These are phyloP conservation scores for Ajuga chamaepitys DNA, from an alignment of 257 asterid genomes.

Conservation along the genomic window DNA sequence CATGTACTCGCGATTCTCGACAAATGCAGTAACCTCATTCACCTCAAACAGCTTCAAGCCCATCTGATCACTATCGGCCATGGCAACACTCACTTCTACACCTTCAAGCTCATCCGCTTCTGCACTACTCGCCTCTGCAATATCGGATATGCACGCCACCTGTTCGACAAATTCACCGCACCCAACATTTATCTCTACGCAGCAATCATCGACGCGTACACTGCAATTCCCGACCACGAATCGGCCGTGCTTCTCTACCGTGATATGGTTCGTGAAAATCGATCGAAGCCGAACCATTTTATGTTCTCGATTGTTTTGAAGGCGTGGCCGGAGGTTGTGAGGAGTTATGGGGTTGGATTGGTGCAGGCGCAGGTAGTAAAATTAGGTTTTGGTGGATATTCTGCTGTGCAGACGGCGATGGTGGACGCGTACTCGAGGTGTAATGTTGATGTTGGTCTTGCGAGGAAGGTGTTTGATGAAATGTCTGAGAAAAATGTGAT, in stretches of 20 bases:
- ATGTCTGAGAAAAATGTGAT: conserved; percentile 56
- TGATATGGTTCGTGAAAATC: conserved; percentile 41
- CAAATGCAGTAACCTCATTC: conserved; percentile 43
- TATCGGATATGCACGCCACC: conserved; percentile 50
- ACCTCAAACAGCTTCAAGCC: conserved; percentile 70
- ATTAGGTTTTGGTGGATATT: conserved; percentile 42
- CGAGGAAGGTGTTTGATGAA: conserved; percentile 68
- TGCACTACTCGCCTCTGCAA: conserved; percentile 45
- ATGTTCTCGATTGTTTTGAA: conserved; percentile 48
- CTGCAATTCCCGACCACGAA: conserved; percentile 31
- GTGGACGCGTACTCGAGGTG: conserved; percentile 51
- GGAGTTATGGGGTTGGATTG: conserved; percentile 44
- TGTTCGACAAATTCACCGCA: conserved; percentile 45
- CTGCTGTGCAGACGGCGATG: conserved; percentile 61
- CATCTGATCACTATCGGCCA: conserved; percentile 62
- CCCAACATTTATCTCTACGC: conserved; percentile 62
- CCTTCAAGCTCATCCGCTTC: conserved; percentile 74
- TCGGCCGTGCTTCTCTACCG: conserved; percentile 50
- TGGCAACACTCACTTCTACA: conserved; percentile 55
- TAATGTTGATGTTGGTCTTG: conserved; percentile 32
- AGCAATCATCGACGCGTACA: conserved; percentile 48
- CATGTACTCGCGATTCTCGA: conserved; percentile 40
- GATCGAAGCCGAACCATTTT: conserved; percentile 60
- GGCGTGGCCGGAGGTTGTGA: conserved; percentile 45
- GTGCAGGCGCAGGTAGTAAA: conserved; percentile 63